A percentile compares a stretch with the other conserved stretches of the same genome.
Conservation (phyloP, 805 yeast genomes). For the Ogataea nitratoaversa region DNA sequence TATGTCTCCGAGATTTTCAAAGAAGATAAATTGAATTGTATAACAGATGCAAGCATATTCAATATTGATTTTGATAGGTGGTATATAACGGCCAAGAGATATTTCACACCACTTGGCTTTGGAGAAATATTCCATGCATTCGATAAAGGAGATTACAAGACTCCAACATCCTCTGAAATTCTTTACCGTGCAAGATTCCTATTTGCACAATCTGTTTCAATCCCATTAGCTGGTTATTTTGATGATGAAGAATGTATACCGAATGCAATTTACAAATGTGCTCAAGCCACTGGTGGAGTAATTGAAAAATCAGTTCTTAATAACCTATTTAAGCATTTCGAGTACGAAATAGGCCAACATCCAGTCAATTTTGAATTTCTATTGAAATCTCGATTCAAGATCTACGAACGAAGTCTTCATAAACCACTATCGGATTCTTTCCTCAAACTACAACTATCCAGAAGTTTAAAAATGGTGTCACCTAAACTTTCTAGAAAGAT, state of each 20-base stretch:
- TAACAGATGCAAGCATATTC: too few relatives aligned
- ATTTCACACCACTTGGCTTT: background rate
- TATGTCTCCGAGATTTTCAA: too few relatives aligned
- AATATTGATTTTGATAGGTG: background rate
- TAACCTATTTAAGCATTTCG: background rate
- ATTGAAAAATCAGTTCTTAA: too few relatives aligned
- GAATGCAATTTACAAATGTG: background rate
- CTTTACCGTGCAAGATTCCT: background rate
- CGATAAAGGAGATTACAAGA: background rate
- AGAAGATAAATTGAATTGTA: too few relatives aligned
- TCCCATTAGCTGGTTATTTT: background rate
- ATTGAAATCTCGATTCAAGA: background rate
- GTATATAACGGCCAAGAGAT: background rate
- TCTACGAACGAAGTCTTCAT: background rate
- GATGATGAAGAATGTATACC: background rate
- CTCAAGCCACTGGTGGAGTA: background rate
- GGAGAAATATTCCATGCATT: background rate
- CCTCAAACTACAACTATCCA: background rate
- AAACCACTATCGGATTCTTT: background rate
- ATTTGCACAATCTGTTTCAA: background rate
- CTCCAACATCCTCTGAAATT: background rate
- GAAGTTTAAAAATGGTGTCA: background rate
- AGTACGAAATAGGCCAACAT: background rate
- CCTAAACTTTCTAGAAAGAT: background rate
- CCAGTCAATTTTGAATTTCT: background rate